Evolutionary conservation across 345 rosid species (phyloP), one percentile per base, ranked within the genome.

Genomic region (Passiflora organensis): DNA sequence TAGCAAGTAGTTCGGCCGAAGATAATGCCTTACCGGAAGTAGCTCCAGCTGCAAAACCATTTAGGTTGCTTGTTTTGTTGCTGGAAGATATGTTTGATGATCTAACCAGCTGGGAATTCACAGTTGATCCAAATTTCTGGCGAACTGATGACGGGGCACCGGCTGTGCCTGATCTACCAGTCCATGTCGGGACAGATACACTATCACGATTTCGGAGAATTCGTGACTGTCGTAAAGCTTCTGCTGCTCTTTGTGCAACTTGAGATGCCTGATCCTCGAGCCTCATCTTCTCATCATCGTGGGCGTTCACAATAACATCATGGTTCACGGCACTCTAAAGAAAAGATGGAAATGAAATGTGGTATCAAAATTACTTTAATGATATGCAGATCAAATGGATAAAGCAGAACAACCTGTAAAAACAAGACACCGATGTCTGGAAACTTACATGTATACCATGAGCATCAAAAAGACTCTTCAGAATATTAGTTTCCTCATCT

Each of bases 191-290:
- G 50, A 89, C 71, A 20, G 95, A 77, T 57, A 89, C 47, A 58
- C 81, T 72, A n/a, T 93, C 99, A 58, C 68, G 83, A 60, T 85
- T 80, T 10, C 96, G 87, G 53, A 86, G 74, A 81, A 93, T 78
- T 53, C 96, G 79, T 8, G 99, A 93, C 59, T 81, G 87, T 24
- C 87, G 79, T 55, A 93, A 66, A 13, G 96, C 96, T 73, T 93
- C 96, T n/a, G 93, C 99, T 23, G 96, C 99, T 66, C 81, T 80
- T 73, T 78, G 81, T 42, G 99, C 96, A 44, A 93, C 94, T 69
- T 77, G 89, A 45, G 91, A 78, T 51, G 99, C 95, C 76, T 89
- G 84, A 43, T 86, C 91, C 73, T 93, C 96, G 10, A 93, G 83
- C 75, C 86, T 84, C 58, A 76, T 58, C 78, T 84, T 89, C 72